Percentiles rank a stretch among this genome's conserved stretches.
These are phyloP conservation scores for Melanopsichium pennsylvanicum DNA, from an alignment of 1,284 basidiomycete species.

Conservation along the genomic window DNA sequence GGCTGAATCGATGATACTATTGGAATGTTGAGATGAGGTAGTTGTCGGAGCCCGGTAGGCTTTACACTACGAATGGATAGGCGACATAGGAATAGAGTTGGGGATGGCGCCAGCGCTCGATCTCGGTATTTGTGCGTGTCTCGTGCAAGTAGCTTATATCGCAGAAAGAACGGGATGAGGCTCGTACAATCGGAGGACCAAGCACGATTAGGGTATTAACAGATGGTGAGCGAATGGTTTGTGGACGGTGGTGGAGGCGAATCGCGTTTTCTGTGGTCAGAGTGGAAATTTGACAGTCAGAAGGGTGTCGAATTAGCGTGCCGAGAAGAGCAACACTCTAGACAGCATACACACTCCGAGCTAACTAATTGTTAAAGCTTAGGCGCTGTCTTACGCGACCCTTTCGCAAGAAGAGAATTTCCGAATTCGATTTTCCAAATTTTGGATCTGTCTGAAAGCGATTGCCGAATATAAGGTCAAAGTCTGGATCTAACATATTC, in stretches of 20 bases:
- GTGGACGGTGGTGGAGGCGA: conserved; percentile 1
- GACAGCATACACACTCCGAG: too few relatives aligned
- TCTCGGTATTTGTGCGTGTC: conserved; percentile 1
- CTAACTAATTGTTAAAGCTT: too few relatives aligned
- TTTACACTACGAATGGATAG: conserved; percentile 2
- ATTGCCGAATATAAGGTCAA: too few relatives aligned
- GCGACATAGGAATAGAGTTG: conserved; percentile 12
- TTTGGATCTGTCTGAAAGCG: too few relatives aligned
- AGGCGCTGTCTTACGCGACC: conserved; percentile 12
- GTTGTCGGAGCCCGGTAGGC: conserved; percentile 5
- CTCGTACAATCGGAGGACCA: too few relatives aligned
- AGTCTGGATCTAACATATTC: too few relatives aligned
- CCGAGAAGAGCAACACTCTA: neutral
- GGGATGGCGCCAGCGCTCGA: conserved; percentile 33
- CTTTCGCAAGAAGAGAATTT: neutral
- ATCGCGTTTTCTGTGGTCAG: neutral
- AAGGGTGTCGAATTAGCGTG: too few relatives aligned
- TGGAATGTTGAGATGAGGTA: neutral
- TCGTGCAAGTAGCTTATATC: too few relatives aligned
- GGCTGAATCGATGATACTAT: too few relatives aligned
- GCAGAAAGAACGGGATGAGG: too few relatives aligned
- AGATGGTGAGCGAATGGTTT: neutral
- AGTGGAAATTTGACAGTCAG: neutral
- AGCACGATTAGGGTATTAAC: too few relatives aligned
- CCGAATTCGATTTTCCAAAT: conserved; percentile 1